phyloP scores from a whole-genome alignment of 140 eudicot species.

The Ambrosia hybrid region DNA sequence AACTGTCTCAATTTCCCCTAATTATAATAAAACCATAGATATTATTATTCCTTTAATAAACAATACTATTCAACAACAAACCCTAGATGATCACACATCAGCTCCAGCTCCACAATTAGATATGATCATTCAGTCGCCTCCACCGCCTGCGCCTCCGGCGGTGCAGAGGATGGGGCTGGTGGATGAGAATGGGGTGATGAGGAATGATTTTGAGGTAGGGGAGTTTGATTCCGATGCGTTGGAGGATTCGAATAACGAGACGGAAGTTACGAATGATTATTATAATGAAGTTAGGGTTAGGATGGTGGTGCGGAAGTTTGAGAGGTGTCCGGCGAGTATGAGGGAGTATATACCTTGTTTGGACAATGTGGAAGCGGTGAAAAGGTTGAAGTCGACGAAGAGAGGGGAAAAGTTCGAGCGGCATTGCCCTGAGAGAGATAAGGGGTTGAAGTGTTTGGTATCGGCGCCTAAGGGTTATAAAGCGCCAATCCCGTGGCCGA shows the following conservation, averaged over 20 bases:
- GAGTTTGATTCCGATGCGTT: conserved; percentile 55
- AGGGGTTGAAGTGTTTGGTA: conserved; percentile 69
- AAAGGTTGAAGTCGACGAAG: conserved; percentile 46
- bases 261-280: conserved; percentile 35
- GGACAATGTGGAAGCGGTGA: conserved; percentile 76
- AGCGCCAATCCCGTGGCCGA: conserved; percentile 77
- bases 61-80: conserved; percentile 15
- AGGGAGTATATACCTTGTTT: conserved; percentile 91
- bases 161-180: conserved; percentile 77
- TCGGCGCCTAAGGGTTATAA: conserved; percentile 68
- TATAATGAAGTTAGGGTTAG: conserved; percentile 30
- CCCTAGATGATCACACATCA: conserved; percentile 16
- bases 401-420: conserved; percentile 88
- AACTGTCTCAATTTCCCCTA: conserved; percentile 63
- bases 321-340: conserved; percentile 58
- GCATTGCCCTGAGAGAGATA: conserved; percentile 71
- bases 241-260: conserved; percentile 56
- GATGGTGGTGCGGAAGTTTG: conserved; percentile 54
- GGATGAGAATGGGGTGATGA: conserved; percentile 92
- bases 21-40: conserved; percentile 50
- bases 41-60: conserved; percentile 38
- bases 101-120: conserved; percentile 6
- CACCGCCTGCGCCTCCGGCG: conserved; percentile 54
- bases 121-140: conserved; percentile 13
- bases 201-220: conserved; percentile 79